Conservation (phyloP, 1,284 basidiomycete species). For the Wolfiporia cocos region DNA sequence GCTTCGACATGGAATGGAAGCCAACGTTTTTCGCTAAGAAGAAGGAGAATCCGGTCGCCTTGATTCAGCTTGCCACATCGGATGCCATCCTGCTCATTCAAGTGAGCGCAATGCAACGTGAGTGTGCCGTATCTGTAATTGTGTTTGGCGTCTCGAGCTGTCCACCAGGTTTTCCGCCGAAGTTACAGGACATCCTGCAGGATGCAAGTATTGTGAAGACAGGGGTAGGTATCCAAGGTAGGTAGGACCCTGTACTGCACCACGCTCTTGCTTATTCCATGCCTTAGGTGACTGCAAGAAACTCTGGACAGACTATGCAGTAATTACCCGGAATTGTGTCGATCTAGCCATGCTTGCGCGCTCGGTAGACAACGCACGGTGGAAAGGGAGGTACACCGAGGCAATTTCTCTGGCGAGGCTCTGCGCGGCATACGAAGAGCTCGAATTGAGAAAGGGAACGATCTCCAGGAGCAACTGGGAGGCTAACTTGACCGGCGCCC, state of each 20-base stretch:
- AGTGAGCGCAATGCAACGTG: conserved; percentile 55
- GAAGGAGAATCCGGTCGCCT: conserved; percentile 56
- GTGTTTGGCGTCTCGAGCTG: not conserved
- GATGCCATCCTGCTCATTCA: conserved; percentile 56
- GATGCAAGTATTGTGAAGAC: conserved; percentile 49
- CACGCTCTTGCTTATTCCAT: not conserved
- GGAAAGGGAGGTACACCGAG: conserved; percentile 57
- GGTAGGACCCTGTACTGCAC: conserved; percentile 16
- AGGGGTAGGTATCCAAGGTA: conserved; percentile 67
- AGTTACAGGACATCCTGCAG: conserved; percentile 43
- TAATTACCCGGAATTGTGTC: conserved; percentile 51
- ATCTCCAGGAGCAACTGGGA: conserved; percentile 69
- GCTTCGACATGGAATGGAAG: conserved; percentile 74
- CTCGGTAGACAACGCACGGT: conserved; percentile 57
- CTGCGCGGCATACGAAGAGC: conserved; percentile 48
- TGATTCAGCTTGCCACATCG: conserved; percentile 60
- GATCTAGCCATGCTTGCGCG: conserved; percentile 65
- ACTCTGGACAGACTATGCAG: conserved; percentile 45
- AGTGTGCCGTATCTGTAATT: conserved; percentile 5
- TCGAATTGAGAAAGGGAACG: conserved; percentile 48
- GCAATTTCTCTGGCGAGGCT: conserved; percentile 58
- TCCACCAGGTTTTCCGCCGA: conserved; percentile 46
- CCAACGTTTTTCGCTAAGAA: conserved; percentile 47
- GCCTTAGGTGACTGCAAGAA: conserved; percentile 57
- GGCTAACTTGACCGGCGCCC: conserved; percentile 31